These are phyloP conservation scores for Oenanthe sinensis DNA, from an alignment of 129 eudicot genomes.

Conservation along the genomic window DNA sequence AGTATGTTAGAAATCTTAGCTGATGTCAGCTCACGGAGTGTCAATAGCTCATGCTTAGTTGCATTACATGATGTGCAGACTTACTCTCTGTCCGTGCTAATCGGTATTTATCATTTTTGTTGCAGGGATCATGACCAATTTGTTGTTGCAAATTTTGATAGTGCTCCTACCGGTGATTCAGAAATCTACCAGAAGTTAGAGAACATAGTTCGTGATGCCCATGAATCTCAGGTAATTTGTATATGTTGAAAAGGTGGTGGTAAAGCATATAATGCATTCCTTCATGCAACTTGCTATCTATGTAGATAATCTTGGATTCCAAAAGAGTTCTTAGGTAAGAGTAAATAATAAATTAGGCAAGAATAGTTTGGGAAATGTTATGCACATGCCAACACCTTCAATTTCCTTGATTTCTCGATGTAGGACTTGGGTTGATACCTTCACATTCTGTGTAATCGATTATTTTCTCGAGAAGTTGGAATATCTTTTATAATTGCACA, in stretches of 20 bases:
- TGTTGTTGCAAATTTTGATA: slow-evolving; percentile 69
- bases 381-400: not conserved
- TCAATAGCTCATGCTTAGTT: not conserved
- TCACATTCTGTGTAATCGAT: not conserved
- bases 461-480: not conserved
- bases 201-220: slow-evolving; percentile 55
- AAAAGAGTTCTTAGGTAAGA: not conserved
- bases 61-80: not conserved
- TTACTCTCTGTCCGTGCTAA: slow-evolving; percentile 12
- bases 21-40: not conserved
- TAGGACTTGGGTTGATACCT: no score
- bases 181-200: slow-evolving; percentile 58
- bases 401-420: no score
- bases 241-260: not conserved
- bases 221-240: slow-evolving; percentile 59
- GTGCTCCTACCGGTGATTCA: slow-evolving; percentile 83
- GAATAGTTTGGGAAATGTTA: not conserved
- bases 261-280: not conserved
- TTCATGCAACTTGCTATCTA: not conserved
- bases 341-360: not conserved
- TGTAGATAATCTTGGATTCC: not conserved
- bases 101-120: slow-evolving; percentile 11
- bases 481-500: not conserved
- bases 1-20: not conserved
- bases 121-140: slow-evolving; percentile 68